Base-by-base conservation (phyloP, 1,139 yeast genomes). In the Scheffersomyces lignicola region DNA sequence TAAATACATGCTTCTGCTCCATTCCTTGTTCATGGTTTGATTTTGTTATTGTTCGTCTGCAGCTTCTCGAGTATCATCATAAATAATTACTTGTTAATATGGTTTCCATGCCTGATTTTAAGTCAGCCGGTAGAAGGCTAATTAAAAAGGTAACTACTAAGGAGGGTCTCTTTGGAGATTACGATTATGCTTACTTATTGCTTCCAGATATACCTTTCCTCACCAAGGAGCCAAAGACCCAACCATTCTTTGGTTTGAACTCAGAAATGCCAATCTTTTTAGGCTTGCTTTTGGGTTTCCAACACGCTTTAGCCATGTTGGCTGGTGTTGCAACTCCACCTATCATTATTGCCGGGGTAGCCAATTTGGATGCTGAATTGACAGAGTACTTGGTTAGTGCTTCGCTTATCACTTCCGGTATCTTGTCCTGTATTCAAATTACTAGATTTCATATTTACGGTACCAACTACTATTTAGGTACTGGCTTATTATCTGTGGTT, bases 271-370 rank as follows among this genome's bases (percentile, higher is more conserved):
- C 97, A 0, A 49, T 87, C 14, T 52, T 84, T 10, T 65, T 88
- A 36, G 95, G 95, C 1, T 60, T 84, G 36, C 45, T 88, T 5
- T 72, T 89, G 30, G 96, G 96, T 5, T 72, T 89, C 47, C 96
- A 88, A 62, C 97, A 89, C 56, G 69, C 95, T 1, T 64, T 89
- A 47, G 83, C 96, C 29, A 86, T 88, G 95, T 64, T 89, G 62
- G 96, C 95, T 7, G 96, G 96, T 51, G 78, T 89, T 33, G 83
- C 84, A 27, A 70, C 95, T n/a, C 95, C 96, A 5, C 94, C 96
- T 2, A 62, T 87, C 38, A 67, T 86, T 48, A 83, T 85, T 33
- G 65, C 89, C 1, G 50, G 65, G 7, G 61, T 74, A 18, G 89
- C 90, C 15, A 72, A 83, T 56, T 68, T 88, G 37, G 60, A 59